Conservation (phyloP, 2,329 filamentous ascomycete species). For the Botryotinia globosa region DNA sequence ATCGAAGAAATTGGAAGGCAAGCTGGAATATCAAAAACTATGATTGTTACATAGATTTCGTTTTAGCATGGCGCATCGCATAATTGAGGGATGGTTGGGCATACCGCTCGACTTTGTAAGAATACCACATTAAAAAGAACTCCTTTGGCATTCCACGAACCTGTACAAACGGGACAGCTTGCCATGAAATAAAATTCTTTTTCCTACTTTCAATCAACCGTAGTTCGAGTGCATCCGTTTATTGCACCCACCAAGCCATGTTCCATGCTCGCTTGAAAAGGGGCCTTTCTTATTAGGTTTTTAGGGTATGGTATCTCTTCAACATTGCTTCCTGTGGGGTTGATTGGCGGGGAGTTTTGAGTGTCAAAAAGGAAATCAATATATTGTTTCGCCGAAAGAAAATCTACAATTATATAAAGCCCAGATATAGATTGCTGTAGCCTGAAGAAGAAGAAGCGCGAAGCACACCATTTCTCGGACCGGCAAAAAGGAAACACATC, state of each 20-base stretch:
- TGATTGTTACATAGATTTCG: constrained; percentile 44
- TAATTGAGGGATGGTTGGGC: constrained; percentile 28
- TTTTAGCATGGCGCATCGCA: constrained; percentile 32
- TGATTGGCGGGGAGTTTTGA: constrained; percentile 9
- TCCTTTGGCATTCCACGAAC: constrained; percentile 1
- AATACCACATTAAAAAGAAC: constrained; percentile 31
- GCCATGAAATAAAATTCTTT: constrained; percentile 1
- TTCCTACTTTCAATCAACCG: not conserved
- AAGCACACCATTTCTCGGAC: not conserved
- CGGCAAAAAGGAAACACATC: constrained; percentile 1
- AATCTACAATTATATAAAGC: constrained; percentile 2
- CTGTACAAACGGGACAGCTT: not conserved
- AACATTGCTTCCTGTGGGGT: constrained; percentile 11
- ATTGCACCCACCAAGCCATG: not conserved
- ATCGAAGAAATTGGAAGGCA: constrained; percentile 97
- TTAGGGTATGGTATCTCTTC: constrained; percentile 8
- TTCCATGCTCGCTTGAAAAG: constrained; percentile 18
- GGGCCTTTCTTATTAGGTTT: constrained; percentile 5
- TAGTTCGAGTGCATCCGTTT: constrained; percentile 2
- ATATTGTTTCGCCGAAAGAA: constrained; percentile 4
- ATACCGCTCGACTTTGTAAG: constrained; percentile 33
- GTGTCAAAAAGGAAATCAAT: not conserved
- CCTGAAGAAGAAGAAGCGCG: not conserved
- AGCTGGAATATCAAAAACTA: constrained; percentile 95
- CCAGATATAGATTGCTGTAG: not conserved